Conservation (phyloP, 192 early-diverging fungal genomes). For the Oehlia diaphana region DNA sequence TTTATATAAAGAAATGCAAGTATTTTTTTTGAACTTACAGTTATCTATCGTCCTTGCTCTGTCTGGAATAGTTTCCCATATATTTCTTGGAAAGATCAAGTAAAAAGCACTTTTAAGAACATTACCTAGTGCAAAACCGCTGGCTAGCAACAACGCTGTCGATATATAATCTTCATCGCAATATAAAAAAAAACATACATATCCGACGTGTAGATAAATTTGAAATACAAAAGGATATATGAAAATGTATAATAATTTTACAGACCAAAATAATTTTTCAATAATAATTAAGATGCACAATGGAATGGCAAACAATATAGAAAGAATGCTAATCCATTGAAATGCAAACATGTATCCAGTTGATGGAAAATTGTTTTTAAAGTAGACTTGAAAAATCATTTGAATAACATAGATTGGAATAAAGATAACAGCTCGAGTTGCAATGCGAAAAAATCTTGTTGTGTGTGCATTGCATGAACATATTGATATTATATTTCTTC, state of each 20-base stretch:
- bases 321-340: constrained; percentile 11
- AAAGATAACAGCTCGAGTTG: neutral
- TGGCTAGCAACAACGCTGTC: neutral
- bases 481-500: no score
- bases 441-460: neutral
- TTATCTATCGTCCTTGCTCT: no score
- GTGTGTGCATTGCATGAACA: no score
- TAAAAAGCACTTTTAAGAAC: constrained; percentile 6
- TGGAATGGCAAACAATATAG: neutral
- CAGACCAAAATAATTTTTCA: no score
- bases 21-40: no score
- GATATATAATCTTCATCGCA: constrained; percentile 4
- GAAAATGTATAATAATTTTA: neutral
- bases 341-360: constrained; percentile 5
- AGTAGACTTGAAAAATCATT: constrained; percentile 7
- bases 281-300: neutral
- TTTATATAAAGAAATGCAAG: no score
- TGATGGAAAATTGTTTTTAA: neutral
- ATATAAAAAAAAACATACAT: constrained; percentile 21
- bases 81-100: neutral
- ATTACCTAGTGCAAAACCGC: constrained; percentile 8
- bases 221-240: constrained; percentile 13
- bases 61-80: no score
- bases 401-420: constrained; percentile 1
- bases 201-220: constrained; percentile 7